phyloP scores from a whole-genome alignment of 495 filamentous ascomycete species.

The Penicillium psychrofluorescens region DNA sequence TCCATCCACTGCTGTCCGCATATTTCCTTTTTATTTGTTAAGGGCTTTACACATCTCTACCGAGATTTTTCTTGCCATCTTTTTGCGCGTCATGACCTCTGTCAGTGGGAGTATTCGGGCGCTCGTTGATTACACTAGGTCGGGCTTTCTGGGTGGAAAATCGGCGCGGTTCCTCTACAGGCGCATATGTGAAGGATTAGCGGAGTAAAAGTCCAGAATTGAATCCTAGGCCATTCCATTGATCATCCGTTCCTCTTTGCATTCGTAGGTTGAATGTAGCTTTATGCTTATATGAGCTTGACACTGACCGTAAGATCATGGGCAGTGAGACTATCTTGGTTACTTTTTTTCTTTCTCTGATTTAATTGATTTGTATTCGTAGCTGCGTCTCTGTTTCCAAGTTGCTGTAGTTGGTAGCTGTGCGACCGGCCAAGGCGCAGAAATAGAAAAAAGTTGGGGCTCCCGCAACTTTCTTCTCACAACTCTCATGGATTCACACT shows the following conservation, averaged over 20 bases:
- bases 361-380: too few species aligned
- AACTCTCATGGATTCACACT: background rate
- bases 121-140: slow-evolving; percentile 14
- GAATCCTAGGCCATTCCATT: slow-evolving; percentile 9
- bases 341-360: too few species aligned
- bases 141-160: slow-evolving; percentile 17
- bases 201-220: slow-evolving; percentile 16
- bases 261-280: background rate
- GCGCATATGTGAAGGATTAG: slow-evolving; percentile 12
- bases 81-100: slow-evolving; percentile 7
- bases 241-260: slow-evolving; percentile 2
- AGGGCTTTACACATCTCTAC: slow-evolving; percentile 16
- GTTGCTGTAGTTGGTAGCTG: too few species aligned
- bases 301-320: background rate
- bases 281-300: background rate
- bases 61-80: slow-evolving; percentile 5
- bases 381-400: too few species aligned
- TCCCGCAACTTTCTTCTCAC: too few species aligned
- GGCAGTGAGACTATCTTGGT: too few species aligned
- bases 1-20: slow-evolving; percentile 7
- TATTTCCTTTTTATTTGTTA: slow-evolving; percentile 21
- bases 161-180: slow-evolving; percentile 13
- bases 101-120: slow-evolving; percentile 17
- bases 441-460: too few species aligned
- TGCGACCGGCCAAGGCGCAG: too few species aligned